Evolutionary conservation across 2,329 filamentous ascomycete species (phyloP).

Genomic region (Leptographium lundbergii): DNA sequence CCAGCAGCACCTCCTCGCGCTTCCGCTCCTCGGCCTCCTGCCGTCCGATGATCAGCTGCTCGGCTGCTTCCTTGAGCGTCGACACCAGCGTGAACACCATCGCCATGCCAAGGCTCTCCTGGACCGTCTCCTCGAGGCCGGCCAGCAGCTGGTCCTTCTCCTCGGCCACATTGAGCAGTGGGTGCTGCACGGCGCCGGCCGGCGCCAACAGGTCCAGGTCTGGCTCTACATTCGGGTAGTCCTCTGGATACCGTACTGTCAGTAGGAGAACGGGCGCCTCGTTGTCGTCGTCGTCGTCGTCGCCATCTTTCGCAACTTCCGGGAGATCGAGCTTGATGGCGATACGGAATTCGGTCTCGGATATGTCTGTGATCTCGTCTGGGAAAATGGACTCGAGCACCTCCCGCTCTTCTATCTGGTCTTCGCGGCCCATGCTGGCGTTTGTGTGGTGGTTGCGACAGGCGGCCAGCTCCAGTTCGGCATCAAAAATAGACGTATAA

Average conservation of each 20-base stretch:
- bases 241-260: conserved; percentile 76
- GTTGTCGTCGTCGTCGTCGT: conserved; percentile 39
- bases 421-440: conserved; percentile 56
- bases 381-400: conserved; percentile 98
- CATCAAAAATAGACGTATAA: not conserved
- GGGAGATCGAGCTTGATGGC: conserved; percentile 70
- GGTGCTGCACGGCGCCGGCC: conserved; percentile 48
- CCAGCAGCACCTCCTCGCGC: conserved; percentile 40
- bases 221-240: conserved; percentile 81
- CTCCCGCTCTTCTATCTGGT: conserved; percentile 91
- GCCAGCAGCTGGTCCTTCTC: conserved; percentile 67
- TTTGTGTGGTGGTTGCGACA: not conserved
- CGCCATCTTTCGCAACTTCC: conserved; percentile 21
- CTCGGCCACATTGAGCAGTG: conserved; percentile 64
- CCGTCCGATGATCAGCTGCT: conserved; percentile 66
- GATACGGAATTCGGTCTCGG: conserved; percentile 80
- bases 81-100: conserved; percentile 93
- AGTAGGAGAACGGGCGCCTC: conserved; percentile 65
- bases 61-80: conserved; percentile 79
- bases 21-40: conserved; percentile 48
- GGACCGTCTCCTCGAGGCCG: conserved; percentile 59
- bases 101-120: conserved; percentile 91
- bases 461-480: not conserved
- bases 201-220: conserved; percentile 66
- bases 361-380: conserved; percentile 95